phyloP scores from a whole-genome alignment of 441 rosid genomes.

The Corymbia calophylla region DNA sequence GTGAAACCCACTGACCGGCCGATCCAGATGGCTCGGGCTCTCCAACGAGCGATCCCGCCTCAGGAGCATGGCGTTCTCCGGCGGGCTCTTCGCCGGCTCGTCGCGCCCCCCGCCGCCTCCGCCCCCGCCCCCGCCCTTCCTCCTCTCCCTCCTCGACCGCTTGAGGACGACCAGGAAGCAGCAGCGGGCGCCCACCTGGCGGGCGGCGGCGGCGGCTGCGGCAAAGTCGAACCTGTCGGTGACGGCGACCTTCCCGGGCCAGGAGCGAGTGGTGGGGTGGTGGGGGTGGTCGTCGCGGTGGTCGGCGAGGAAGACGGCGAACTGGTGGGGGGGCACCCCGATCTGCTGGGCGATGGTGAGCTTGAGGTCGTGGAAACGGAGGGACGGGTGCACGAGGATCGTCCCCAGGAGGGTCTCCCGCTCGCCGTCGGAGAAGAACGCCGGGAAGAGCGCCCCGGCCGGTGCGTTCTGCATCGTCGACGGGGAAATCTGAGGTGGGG shows the following conservation, averaged over 20 bases:
- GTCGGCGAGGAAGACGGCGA: constrained; percentile 26
- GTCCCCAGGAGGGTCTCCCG: constrained; percentile 28
- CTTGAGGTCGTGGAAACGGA: constrained; percentile 24
- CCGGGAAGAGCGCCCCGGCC: constrained; percentile 14
- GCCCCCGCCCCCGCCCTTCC: background rate
- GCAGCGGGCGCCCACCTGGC: constrained; percentile 5
- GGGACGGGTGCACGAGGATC: constrained; percentile 17
- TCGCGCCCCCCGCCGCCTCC: background rate
- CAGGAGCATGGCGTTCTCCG: constrained; percentile 23
- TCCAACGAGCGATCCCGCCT: constrained; percentile 11
- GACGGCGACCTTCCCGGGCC: constrained; percentile 16
- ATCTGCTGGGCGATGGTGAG: constrained; percentile 22
- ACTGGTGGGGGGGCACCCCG: constrained; percentile 36
- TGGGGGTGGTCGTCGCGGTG: background rate
- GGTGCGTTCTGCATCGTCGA: background rate
- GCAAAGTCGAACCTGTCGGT: constrained; percentile 30
- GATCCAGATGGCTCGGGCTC: background rate
- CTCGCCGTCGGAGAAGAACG: constrained; percentile 42
- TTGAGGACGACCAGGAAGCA: constrained; percentile 28
- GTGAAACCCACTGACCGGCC: background rate
- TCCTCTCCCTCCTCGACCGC: constrained; percentile 25
- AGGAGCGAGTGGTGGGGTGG: background rate
- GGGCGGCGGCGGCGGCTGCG: constrained; percentile 14
- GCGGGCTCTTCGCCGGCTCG: background rate
- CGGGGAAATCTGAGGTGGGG: no score